Base-by-base conservation (phyloP, 129 eudicot species). In the Helianthus annuus region DNA sequence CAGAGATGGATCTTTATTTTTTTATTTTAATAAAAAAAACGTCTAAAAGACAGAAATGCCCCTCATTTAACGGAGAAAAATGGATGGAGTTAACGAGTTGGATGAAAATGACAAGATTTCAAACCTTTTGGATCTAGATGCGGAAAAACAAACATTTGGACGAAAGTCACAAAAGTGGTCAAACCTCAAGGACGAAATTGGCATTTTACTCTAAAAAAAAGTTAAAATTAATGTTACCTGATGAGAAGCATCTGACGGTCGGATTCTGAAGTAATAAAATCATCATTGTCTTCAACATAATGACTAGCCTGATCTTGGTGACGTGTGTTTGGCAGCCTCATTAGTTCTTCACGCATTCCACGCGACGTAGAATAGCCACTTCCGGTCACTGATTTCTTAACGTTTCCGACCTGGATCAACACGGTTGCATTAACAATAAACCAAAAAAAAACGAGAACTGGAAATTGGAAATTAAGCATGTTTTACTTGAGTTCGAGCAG, bases 171-270 rank as follows among this genome's bases (percentile, higher is more conserved):
- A 29, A 56, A 42, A 19, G 40, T 15, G 45, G 46, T 2, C 46
- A 68, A 3, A n/a, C 2, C 32, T 27, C 32, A 27, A 2, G 32
- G 32, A 27, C 32, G 32, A 27, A 27, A 27, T 0, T 27, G 32
- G 32, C 32, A 27, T 27, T 27, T 27, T 27, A 27, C 32, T 27
- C 2, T 27, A 27, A 32, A 5, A 45, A 19, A 11, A 49, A 42
- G 42, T 19, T 38, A 56, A 45, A 16, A 3, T 66, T 8, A 36
- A 57, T 19, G 24, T 44, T 48, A 89, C 96, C 81, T 89, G 54
- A 93, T 87, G 57, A 89, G 88, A 73, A 89, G 98, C 85, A 83
- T 13, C 53, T 89, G 96, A 56, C 87, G 80, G 69, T 85, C 96
- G 40, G 97, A 84, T 76, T 85, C 92, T 12, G 92, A 89, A 51